These are phyloP conservation scores for Polyporus arcularius DNA, from an alignment of 768 basidiomycete species.

Conservation along the genomic window DNA sequence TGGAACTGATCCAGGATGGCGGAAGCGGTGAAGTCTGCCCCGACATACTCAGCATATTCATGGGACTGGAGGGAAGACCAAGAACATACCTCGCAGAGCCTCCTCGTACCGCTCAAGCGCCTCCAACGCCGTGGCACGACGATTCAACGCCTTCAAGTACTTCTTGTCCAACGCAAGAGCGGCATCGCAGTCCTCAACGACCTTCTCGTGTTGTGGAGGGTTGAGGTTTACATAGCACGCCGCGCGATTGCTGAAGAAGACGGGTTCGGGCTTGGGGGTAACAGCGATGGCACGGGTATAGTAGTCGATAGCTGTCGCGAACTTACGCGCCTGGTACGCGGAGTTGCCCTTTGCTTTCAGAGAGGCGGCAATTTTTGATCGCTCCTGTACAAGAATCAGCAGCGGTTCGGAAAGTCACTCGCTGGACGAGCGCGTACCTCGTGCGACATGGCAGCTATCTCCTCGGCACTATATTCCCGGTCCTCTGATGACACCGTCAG, in stretches of 20 bases:
- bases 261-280: conserved; percentile 80
- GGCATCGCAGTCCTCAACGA: conserved; percentile 85
- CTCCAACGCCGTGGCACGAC: conserved; percentile 86
- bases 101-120: conserved; percentile 72
- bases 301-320: conserved; percentile 55
- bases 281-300: conserved; percentile 79
- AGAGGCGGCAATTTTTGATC: conserved; percentile 56
- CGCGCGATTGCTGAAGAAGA: conserved; percentile 96
- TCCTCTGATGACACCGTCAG: conserved; percentile 34
- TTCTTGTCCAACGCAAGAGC: conserved; percentile 80
- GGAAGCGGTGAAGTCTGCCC: conserved; percentile 89
- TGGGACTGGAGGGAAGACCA: not conserved
- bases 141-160: conserved; percentile 91
- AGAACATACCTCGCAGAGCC: conserved; percentile 68
- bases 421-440: conserved; percentile 44
- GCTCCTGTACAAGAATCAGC: conserved; percentile 49
- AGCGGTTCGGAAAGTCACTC: not conserved
- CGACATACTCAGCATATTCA: not conserved
- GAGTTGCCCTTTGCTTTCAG: conserved; percentile 75
- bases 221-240: conserved; percentile 95
- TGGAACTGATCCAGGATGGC: conserved; percentile 94
- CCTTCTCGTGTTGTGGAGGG: conserved; percentile 80
- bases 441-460: conserved; percentile 56
- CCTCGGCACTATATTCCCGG: conserved; percentile 47
- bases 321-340: conserved; percentile 66